Evolutionary conservation across 257 asterid species (phyloP), one percentile per base, ranked within the genome.

Genomic region (Przewalskia tangutica): DNA sequence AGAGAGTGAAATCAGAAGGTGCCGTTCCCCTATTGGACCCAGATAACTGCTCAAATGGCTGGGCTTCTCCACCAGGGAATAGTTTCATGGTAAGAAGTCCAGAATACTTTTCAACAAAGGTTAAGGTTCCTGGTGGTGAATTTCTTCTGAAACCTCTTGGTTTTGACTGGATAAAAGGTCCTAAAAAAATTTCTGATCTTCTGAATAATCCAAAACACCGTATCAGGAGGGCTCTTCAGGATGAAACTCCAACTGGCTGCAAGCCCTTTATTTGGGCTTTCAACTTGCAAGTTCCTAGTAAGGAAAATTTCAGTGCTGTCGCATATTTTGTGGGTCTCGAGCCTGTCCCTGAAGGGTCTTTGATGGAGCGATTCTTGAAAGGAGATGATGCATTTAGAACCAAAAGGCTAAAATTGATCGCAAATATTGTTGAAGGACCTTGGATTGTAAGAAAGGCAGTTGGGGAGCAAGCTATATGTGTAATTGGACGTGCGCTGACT

Each of bases 21-120:
- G 81, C 93, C 4, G 81, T 92, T 80, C 98, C 98, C 8, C 84
- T 83, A 42, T 91, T 89, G 66, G 88, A 89, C 63, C 93, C 95
- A n/a, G 89, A 88, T 53, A 34, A 86, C 56, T 89, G 91, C 82
- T 76, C 91, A 17, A 90, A 89, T 32, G 97, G 97, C 14, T 94
- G 98, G 98, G 89, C 97, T 80, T 91, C 97, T 83, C 97, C 97
- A 50, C 91, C 89, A 0, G 97, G 96, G 68, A 89, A 90, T 70
- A 36, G 59, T 78, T 94, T 94, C 91, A 81, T 68, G 90, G 95
- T 94, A 50, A 88, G 98, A 90, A 97, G 98, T 8, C 90, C 93
- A 17, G 89, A 91, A 16, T 94, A 91, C 86, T 89, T 90, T 48
- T 85, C 85, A 80, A 92, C 92, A 4, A 92, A 84, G 85, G 85